These are phyloP conservation scores for Amanita exitialis DNA, from an alignment of 768 basidiomycete species.

Conservation along the genomic window DNA sequence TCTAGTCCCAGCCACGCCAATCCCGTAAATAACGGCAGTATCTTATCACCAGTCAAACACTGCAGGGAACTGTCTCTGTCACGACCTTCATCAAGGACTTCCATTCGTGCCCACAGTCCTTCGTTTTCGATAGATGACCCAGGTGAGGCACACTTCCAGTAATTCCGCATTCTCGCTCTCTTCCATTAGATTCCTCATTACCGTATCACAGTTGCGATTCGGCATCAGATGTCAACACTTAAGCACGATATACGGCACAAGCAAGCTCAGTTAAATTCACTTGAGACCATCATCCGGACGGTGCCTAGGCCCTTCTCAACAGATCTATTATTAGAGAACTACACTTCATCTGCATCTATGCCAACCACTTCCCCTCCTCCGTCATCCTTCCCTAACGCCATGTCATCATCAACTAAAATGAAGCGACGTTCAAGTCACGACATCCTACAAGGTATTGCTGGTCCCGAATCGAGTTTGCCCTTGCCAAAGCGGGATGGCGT, in stretches of 20 bases:
- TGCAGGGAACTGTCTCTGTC: slow-evolving; percentile 27
- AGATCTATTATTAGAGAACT: slow-evolving; percentile 17
- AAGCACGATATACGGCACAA: slow-evolving; percentile 80
- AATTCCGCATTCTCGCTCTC: slow-evolving; percentile 3
- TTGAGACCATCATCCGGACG: slow-evolving; percentile 60
- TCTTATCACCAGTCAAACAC: slow-evolving; percentile 21
- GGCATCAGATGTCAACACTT: slow-evolving; percentile 71
- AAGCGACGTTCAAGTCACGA: slow-evolving; percentile 66
- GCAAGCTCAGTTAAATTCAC: slow-evolving; percentile 63
- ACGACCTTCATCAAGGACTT: slow-evolving; percentile 32
- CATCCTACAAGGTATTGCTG: slow-evolving; percentile 57
- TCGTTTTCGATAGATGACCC: slow-evolving; percentile 50
- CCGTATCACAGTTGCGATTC: slow-evolving; percentile 47
- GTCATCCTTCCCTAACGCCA: slow-evolving; percentile 16
- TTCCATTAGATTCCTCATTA: slow-evolving; percentile 13
- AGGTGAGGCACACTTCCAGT: slow-evolving; percentile 36
- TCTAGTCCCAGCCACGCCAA: slow-evolving; percentile 16
- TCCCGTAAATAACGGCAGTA: slow-evolving; percentile 8
- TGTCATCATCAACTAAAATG: slow-evolving; percentile 33
- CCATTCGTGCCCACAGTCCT: slow-evolving; percentile 44
- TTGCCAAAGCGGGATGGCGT: slow-evolving; percentile 48
- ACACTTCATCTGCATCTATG: slow-evolving; percentile 11
- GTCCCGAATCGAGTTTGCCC: slow-evolving; percentile 67
- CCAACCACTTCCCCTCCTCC: slow-evolving; percentile 23
- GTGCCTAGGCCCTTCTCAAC: slow-evolving; percentile 54